Base-by-base conservation (phyloP, 768 basidiomycete genomes). In the Pulveroboletus sp. region DNA sequence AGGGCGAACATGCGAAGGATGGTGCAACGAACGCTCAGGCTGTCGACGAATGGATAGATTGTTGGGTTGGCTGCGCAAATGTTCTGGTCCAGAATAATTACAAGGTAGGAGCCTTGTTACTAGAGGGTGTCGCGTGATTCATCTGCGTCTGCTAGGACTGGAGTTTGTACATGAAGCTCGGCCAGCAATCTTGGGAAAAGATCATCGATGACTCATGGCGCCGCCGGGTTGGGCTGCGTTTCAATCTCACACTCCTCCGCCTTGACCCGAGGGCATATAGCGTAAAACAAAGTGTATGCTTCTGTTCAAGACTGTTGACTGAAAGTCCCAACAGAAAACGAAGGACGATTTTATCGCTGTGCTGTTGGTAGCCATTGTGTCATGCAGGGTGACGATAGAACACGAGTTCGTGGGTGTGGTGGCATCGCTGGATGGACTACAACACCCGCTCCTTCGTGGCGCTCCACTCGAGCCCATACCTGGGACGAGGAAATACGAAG, bases 21-120 rank as follows among this genome's bases (percentile, higher is more conserved):
- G 55, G 56, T 19, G 56, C 63, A 41, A 47, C 54, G 47, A 56
- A 63, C 41, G 40, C 53, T 9, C 51, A 51, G 24, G 75, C 78
- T 42, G 74, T 81, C 23, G 79, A 81, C 56, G 60, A 65, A 23
- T 80, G 88, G 73, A 73, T 89, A 27, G 78, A 81, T 46, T 85
- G 83, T 56, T 93, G 89, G 87, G 72, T 87, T 7, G 80, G 82
- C 5, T 90, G 85, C 55, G 81, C 80, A 1, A 74, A 74, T 47
- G 74, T 90, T 16, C 58, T 83, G 14, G 76, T 86, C 6, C 76
- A 78, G 53, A 79, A 80, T 48, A 63, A 69, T 19, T 51, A 70
- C 47, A 67, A 69, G 58, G 81, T 82, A 45, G 17, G 20, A 16
- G 25, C 66, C 29, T 29, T 42, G 6, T 39, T 42, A 19, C 7